Evolutionary conservation across 331 rosid species (phyloP).

Genomic region (Saraca asoca): DNA sequence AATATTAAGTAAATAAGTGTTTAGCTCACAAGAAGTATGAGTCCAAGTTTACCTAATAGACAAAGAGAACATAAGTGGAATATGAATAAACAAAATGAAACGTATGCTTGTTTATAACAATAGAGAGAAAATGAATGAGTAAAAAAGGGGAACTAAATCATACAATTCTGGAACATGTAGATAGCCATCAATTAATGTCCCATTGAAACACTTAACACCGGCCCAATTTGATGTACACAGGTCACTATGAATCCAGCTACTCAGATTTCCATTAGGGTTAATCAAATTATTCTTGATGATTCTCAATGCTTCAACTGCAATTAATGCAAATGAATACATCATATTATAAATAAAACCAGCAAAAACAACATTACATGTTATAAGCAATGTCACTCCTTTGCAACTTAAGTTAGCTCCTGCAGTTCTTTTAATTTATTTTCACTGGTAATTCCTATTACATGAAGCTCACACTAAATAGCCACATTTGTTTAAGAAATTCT

Average conservation of each 20-base stretch:
- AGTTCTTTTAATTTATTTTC: not conserved
- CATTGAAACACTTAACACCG: constrained; percentile 72
- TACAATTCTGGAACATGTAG: constrained; percentile 85
- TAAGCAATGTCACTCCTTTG: not conserved
- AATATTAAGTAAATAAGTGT: constrained; percentile 15
- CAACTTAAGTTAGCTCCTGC: not conserved
- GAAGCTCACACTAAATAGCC: not conserved
- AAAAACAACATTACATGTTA: constrained; percentile 16
- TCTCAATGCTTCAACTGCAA: constrained; percentile 74
- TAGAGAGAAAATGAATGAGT: constrained; percentile 29
- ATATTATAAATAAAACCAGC: constrained; percentile 28
- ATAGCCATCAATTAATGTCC: constrained; percentile 54
- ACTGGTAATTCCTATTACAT: not conserved
- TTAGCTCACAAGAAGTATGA: not conserved
- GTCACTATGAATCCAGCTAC: constrained; percentile 74
- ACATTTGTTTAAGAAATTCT: not conserved
- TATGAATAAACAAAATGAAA: constrained; percentile 21
- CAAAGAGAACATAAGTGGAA: not conserved
- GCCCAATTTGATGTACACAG: constrained; percentile 79
- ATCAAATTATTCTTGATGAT: constrained; percentile 55
- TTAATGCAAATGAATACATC: constrained; percentile 29
- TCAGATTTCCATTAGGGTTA: constrained; percentile 76
- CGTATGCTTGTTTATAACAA: not conserved
- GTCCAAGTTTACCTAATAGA: constrained; percentile 5
- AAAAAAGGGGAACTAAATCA: constrained; percentile 33